Percentiles rank a stretch among this genome's conserved stretches.
phyloP scores from a whole-genome alignment of 1,139 yeast genomes.

The Kazachstania sp. region DNA sequence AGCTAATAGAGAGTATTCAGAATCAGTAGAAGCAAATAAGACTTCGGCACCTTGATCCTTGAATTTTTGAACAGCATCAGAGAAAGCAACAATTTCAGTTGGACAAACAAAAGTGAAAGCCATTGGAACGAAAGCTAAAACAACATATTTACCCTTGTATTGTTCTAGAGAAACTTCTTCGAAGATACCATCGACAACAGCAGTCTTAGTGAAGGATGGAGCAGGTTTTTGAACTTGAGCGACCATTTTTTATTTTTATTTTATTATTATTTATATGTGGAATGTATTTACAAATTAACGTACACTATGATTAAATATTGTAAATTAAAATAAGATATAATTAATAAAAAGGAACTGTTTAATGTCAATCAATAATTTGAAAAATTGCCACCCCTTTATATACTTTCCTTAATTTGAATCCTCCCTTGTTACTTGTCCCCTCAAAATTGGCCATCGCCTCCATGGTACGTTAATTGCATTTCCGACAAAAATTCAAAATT shows the following conservation, averaged over 20 bases:
- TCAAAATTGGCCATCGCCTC: too few relatives aligned
- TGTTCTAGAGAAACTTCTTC: constrained; percentile 91
- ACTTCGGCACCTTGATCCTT: constrained; percentile 80
- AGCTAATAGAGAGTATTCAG: constrained; percentile 93
- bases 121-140: constrained; percentile 93
- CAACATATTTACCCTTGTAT: constrained; percentile 96
- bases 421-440: too few relatives aligned
- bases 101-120: constrained; percentile 99
- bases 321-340: not conserved
- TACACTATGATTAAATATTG: not conserved
- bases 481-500: too few relatives aligned
- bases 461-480: too few relatives aligned
- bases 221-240: constrained; percentile 91
- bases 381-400: not conserved
- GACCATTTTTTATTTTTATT: constrained; percentile 46
- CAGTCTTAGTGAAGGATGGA: constrained; percentile 91
- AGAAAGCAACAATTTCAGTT: constrained; percentile 96
- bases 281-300: not conserved
- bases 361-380: not conserved
- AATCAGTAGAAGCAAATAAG: constrained; percentile 94
- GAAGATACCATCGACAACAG: constrained; percentile 91
- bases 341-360: not conserved
- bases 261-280: not conserved
- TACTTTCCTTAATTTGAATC: not conserved
- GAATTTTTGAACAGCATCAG: constrained; percentile 88